Conservation (phyloP, 73 alveolate genomes). For the Tetrahymena borealis region DNA sequence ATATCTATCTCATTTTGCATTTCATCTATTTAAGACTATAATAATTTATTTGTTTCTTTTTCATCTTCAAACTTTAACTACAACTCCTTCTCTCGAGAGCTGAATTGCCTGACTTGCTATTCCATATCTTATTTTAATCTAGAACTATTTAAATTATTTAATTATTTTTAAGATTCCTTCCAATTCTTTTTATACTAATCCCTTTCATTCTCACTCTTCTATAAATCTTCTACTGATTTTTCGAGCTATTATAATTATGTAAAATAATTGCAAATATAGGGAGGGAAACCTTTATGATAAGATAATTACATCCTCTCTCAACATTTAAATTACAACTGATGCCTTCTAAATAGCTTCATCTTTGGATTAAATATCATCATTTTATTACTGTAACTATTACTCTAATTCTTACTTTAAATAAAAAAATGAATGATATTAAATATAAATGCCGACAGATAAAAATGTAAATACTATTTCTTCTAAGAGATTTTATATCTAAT, state of each 20-base stretch:
- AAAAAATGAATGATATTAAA: not conserved
- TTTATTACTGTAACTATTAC: not conserved
- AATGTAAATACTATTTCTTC: not conserved
- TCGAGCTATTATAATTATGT: not conserved
- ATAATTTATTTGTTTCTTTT: not conserved
- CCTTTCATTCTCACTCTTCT: not conserved
- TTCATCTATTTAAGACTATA: not conserved
- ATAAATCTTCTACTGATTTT: not conserved
- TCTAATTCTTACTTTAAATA: not conserved
- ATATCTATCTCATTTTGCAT: not conserved
- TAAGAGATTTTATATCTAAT: not conserved
- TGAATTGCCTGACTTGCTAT: not conserved
- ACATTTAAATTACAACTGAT: not conserved
- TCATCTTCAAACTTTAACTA: not conserved
- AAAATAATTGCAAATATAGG: not conserved
- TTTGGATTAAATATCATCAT: not conserved
- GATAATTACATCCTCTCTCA: not conserved
- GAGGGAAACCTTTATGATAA: not conserved
- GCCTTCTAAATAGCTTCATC: not conserved
- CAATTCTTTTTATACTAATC: not conserved
- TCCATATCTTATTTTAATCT: not conserved
- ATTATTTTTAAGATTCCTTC: not conserved
- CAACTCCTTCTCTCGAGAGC: not conserved
- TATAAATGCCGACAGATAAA: not conserved
- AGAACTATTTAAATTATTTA: not conserved